Conservation (phyloP, 176 grass and related monocot genomes). For the Echinochloa phyllopogon region DNA sequence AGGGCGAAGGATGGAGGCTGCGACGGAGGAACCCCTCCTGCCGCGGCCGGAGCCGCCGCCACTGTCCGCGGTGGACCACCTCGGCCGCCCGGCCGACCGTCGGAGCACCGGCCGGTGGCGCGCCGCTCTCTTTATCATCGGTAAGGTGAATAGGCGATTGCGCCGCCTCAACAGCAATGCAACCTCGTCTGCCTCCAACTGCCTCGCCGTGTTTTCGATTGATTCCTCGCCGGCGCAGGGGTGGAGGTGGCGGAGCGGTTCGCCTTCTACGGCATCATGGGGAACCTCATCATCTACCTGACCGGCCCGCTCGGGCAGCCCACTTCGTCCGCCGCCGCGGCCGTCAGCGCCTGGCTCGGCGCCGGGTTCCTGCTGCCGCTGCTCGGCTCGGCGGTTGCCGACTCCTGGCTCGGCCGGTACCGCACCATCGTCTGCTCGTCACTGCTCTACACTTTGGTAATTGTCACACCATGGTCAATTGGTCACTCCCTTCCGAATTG, state of each 20-base stretch:
- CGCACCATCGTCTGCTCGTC: constrained; percentile 55
- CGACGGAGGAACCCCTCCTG: constrained; percentile 42
- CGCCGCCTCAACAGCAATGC: no score
- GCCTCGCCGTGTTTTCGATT: background rate
- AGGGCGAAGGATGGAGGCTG: background rate
- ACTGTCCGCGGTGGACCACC: constrained; percentile 45
- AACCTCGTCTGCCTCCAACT: no score
- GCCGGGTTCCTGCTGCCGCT: constrained; percentile 37
- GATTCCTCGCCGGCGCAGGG: background rate
- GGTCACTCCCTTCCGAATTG: no score
- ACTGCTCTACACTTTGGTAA: constrained; percentile 31
- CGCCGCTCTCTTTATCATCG: constrained; percentile 60
- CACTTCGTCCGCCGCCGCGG: constrained; percentile 37
- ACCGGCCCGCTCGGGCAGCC: constrained; percentile 44
- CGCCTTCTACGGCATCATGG: constrained; percentile 40
- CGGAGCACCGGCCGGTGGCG: constrained; percentile 52
- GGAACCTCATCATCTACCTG: constrained; percentile 51
- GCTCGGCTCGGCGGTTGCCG: constrained; percentile 56
- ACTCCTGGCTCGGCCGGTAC: constrained; percentile 77
- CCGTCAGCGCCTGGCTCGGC: constrained; percentile 26
- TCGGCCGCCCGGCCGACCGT: constrained; percentile 34
- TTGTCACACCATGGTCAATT: no score
- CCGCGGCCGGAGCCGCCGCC: background rate
- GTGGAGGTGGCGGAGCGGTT: constrained; percentile 44
- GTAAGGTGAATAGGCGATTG: background rate